Evolutionary conservation across 2,329 filamentous ascomycete genomes (phyloP), one percentile per base, ranked within the genome.

Genomic region (Chaetothyriales sp.): DNA sequence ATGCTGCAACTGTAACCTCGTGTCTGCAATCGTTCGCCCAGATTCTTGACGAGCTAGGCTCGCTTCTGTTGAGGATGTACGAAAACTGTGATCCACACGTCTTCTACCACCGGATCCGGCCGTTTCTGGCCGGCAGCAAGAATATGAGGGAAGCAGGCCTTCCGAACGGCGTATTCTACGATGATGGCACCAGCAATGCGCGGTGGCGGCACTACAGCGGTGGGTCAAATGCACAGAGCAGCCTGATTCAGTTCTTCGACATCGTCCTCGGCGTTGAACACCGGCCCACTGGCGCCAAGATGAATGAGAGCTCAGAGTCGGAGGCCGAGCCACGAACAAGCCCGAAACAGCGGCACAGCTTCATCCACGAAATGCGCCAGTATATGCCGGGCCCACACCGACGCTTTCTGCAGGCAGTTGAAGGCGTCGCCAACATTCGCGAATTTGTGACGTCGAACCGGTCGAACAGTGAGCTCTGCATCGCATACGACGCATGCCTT

Each of bases 371-470:
- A 58, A 98, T 98, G 92, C 84, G 90, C 52, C 78, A 78, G 45
- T 98, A 98, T 69, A 98, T 98, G 92, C 92, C 92, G 0, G 90
- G 88, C 0, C 79, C 84, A 0, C 92, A 98, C 63, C 84, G 88
- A 2, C 81, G 85, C 43, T 98, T 98, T 69, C 75, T 98, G 2
- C 77, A 84, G 56, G 84, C 93, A 55, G 81, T 95, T 10, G 75
- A 79, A 47, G 72, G 72, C 15, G 81, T 95, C 3, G 81, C 90
- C 59, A 96, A 96, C 63, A 87, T 98, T 59, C 84, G 87, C 26
- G 75, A 83, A 18, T 96, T 83, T 60, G 89, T 95, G 47, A 78
- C 84, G 57, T 65, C 59, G 59, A 78, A 76, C 63, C 71, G 64
- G 3, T 68, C 71, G 42, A 76, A 95, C 63, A 74, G 74, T 19